These are phyloP conservation scores for Pichia sp. DNA, from an alignment of 1,139 yeast genomes.

Conservation along the genomic window DNA sequence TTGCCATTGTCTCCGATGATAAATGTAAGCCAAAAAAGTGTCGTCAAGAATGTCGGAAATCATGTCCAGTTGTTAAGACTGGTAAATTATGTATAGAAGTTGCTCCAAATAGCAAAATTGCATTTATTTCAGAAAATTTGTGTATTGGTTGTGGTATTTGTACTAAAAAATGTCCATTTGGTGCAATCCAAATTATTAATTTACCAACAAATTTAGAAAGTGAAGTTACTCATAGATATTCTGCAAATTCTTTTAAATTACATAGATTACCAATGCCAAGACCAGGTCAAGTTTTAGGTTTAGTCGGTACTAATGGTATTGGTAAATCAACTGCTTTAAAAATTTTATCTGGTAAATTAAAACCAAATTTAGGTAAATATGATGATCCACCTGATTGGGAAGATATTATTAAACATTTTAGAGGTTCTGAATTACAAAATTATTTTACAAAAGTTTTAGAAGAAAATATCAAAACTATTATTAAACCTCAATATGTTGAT, in stretches of 20 bases:
- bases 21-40: conserved; percentile 97
- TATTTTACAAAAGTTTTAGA: conserved; percentile 90
- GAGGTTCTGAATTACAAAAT: conserved; percentile 97
- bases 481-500: conserved; percentile 97
- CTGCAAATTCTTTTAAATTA: conserved; percentile 94
- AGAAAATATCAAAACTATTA: conserved; percentile 88
- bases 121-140: conserved; percentile 89
- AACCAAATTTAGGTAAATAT: conserved; percentile 89
- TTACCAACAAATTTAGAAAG: conserved; percentile 90
- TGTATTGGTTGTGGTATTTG: conserved; percentile 99
- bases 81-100: conserved; percentile 98
- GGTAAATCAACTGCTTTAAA: conserved; percentile 98
- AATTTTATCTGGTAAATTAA: conserved; percentile 96
- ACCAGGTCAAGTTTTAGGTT: conserved; percentile 96
- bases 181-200: conserved; percentile 91
- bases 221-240: conserved; percentile 93
- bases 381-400: conserved; percentile 98
- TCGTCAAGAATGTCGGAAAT: conserved; percentile 93
- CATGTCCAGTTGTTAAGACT: conserved; percentile 96
- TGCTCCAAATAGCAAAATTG: conserved; percentile 81
- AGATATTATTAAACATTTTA: conserved; percentile 80
- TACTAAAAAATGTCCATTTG: conserved; percentile 96
- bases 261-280: conserved; percentile 98
- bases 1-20: conserved; percentile 90
- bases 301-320: conserved; percentile 98